Base-by-base conservation (phyloP, 2,329 filamentous ascomycete species). In the Aureobasidium mangrovei region DNA sequence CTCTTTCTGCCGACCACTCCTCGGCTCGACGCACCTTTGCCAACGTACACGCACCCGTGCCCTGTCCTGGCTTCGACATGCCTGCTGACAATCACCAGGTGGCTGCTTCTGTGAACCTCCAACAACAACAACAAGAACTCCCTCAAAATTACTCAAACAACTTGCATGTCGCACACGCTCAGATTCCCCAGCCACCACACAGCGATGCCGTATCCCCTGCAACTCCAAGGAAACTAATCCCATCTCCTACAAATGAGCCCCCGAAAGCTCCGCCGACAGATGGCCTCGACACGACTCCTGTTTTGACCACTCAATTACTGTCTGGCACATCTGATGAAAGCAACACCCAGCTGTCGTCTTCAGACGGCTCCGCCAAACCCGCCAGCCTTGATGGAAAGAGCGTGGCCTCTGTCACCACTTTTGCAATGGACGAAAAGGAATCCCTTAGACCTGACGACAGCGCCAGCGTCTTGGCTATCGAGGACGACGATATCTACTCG, bases 401-500 rank as follows among this genome's bases (percentile, higher is more conserved):
- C 68, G 88, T 94, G 63, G 89, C 89, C 4, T 97, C 91, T 28
- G 89, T 88, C 12, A 95, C 89, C 4, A 96, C 91, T 0, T 96
- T 95, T 71, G 90, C 88, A n/a, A 76, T 96, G 66, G 91, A 97
- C 64, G 91, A 97, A 70, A 96, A 96, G 68, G 91, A 96, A 67
- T 96, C 91, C 4, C 77, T 96, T 53, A 85, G 91, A 9, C 91
- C 91, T 7, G 91, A 97, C 70, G 91, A 97, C 66, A 96, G 91
- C 69, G 91, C 91, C 33, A 96, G 91, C 67, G 86, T 95, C 12
- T 89, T 94, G 69, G 87, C 87, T 5, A 84, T 85, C 9, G 91
- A 96, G 60, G 91, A 97, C 62, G 91, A 96, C 63, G 91, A 96
- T 66, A 76, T 83, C 31, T 84, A 88, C 59, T 93, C 88, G 0